A percentile compares a stretch with the other conserved stretches of the same genome.
phyloP scores from a whole-genome alignment of 345 rosid species.

The Draba incana region DNA sequence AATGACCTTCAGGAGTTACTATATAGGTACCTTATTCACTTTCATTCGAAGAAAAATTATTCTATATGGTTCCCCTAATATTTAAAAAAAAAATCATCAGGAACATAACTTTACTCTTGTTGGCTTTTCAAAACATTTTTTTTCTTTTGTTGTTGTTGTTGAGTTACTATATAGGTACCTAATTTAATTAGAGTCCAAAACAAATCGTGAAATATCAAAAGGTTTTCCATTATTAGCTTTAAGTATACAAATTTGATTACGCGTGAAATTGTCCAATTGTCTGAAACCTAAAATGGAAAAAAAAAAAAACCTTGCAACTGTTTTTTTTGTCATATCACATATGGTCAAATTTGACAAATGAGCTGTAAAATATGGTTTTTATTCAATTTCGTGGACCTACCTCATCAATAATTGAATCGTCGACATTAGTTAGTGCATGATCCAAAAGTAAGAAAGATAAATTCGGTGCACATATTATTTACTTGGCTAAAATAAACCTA shows the following conservation, averaged over 20 bases:
- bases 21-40: neutral
- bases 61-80: neutral
- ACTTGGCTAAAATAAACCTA: neutral
- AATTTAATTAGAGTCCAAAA: neutral
- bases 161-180: neutral
- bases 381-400: slow-evolving; percentile 16
- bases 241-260: neutral
- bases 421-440: neutral
- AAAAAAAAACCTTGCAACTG: neutral
- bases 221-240: neutral
- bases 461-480: neutral
- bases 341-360: slow-evolving; percentile 18
- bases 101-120: neutral
- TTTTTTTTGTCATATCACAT: neutral
- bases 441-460: neutral
- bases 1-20: too few relatives aligned
- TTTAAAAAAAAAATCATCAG: neutral
- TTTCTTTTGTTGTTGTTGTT: neutral
- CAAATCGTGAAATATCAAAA: neutral
- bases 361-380: slow-evolving; percentile 17
- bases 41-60: neutral
- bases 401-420: slow-evolving; percentile 1
- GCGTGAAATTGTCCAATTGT: neutral
- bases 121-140: neutral
- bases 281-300: neutral